Evolutionary conservation across 768 basidiomycete genomes (phyloP), one percentile per base, ranked within the genome.

Genomic region (Lactarius tabidus): DNA sequence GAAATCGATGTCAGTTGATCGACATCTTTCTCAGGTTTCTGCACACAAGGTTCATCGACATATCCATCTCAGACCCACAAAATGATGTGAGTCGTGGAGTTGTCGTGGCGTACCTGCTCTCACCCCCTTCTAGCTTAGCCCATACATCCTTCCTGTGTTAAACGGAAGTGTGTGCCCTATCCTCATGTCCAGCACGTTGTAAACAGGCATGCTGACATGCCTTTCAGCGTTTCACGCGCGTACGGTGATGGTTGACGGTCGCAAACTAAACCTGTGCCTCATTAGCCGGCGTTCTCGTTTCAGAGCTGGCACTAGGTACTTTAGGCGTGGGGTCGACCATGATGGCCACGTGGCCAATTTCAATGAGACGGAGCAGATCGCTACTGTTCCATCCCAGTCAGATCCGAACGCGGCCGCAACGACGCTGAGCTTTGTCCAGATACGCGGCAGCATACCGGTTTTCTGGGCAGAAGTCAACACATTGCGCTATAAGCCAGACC

Each of bases 381-480:
- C 96, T 31, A 80, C 96, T 18, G 81, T 95, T 15, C 91, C 93
- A 65, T 81, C 79, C 56, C 80, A 77, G 79, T 35, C 76, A 76
- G 29, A 80, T 57, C 70, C 75, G 20, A 84, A 83, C 60, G 82
- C 82, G 12, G 83, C 80, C 62, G 82, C 80, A 2, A 79, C 81
- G 17, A 85, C 86, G 74, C 77, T 95, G 70, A 92, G 92, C 74
- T 98, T 91, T 75, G 91, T 95, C 8, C 97, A 99, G 77, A 94
- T 88, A 62, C 81, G 97, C 68, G 97, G 97, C 14, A 96, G 94
- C 70, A 86, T 94, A 6, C 97, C 97, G 1, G 74, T 98, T 23
- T 98, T 90, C 74, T 99, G 97, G 96, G 91, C 93, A 1, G 96
- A 99, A 75, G 80, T 99, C 72, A 98, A 93, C 76, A 98, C 91